These are phyloP conservation scores for Crucibulum laeve DNA, from an alignment of 768 basidiomycete genomes.

Conservation along the genomic window DNA sequence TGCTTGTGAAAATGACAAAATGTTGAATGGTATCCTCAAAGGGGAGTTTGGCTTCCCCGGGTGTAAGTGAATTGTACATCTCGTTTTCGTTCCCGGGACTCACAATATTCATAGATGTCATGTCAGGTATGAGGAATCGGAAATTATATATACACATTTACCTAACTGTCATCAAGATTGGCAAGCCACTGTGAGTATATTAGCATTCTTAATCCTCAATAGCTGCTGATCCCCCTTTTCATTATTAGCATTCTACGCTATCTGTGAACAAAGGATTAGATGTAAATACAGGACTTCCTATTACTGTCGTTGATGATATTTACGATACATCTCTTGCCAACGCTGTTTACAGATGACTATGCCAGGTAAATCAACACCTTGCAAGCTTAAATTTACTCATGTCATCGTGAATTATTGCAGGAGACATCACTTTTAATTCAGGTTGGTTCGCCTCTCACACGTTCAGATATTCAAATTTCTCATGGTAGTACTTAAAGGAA, in stretches of 20 bases:
- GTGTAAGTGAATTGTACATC: conserved; percentile 35
- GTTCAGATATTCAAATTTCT: neutral
- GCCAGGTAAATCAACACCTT: conserved; percentile 39
- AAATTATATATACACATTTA: neutral
- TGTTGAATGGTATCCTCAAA: conserved; percentile 59
- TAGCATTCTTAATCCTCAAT: neutral
- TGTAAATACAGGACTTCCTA: conserved; percentile 29
- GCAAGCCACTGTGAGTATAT: conserved; percentile 47
- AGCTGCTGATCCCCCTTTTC: neutral
- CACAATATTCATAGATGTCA: conserved; percentile 35
- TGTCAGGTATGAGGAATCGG: conserved; percentile 33
- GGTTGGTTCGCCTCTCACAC: conserved; percentile 24
- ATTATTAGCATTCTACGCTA: conserved; percentile 37
- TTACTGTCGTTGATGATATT: neutral
- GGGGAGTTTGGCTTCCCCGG: conserved; percentile 65
- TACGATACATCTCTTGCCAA: neutral
- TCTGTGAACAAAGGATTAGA: conserved; percentile 61
- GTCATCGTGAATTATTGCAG: conserved; percentile 9
- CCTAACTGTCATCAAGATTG: conserved; percentile 38
- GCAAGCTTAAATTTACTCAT: neutral
- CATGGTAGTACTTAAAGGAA: conserved; percentile 16
- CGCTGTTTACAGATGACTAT: conserved; percentile 53
- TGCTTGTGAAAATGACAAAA: conserved; percentile 61
- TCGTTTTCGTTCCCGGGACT: no score
- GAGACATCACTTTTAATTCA: conserved; percentile 41